Conservation (phyloP, 192 early-diverging fungal species). For the Powellomyces hirtus region DNA sequence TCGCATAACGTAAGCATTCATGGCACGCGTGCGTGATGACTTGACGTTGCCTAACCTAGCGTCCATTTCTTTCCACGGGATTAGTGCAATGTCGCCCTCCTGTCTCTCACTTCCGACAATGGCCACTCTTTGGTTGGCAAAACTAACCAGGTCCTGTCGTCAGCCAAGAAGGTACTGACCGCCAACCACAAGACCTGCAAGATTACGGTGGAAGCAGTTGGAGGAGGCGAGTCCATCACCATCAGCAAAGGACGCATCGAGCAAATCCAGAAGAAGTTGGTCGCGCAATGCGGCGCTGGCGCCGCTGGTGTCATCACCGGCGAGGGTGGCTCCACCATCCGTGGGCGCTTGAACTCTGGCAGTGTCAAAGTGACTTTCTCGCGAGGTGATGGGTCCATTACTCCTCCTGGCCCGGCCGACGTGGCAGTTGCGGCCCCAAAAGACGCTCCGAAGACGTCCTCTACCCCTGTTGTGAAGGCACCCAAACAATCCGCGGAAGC, state of each 20-base stretch:
- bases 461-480: too few species aligned
- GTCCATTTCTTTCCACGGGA: too few species aligned
- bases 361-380: neutral
- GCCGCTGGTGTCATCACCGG: neutral
- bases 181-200: neutral
- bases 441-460: too few species aligned
- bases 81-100: neutral
- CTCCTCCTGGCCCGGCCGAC: too few species aligned
- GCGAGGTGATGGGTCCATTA: too few species aligned
- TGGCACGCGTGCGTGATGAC: too few species aligned
- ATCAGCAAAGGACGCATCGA: neutral
- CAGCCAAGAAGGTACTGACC: neutral
- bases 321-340: neutral
- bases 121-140: neutral
- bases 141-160: neutral
- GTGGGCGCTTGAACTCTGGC: neutral
- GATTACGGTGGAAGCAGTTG: neutral
- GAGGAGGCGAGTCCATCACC: neutral
- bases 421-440: too few species aligned
- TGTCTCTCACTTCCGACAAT: neutral
- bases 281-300: neutral
- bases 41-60: too few species aligned
- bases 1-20: too few species aligned
- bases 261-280: neutral
- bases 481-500: too few species aligned